Evolutionary conservation across 139 green algal species (phyloP).

Genomic region (Coelastrella sp.): DNA sequence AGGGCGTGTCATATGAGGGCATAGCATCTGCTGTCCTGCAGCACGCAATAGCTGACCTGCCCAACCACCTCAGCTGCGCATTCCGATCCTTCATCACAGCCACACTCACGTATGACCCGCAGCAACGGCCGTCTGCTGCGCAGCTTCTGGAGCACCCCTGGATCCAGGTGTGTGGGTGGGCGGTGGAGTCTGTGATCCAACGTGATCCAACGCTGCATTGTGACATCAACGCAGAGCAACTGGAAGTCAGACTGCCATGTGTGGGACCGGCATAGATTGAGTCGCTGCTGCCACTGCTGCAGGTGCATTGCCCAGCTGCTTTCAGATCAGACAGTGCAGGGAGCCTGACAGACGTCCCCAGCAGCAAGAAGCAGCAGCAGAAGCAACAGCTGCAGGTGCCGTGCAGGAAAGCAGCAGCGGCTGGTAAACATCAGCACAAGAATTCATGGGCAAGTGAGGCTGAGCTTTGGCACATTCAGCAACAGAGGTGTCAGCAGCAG

Average conservation of each 20-base stretch:
- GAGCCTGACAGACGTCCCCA: neutral
- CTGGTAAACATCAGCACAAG: neutral
- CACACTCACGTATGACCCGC: slow-evolving; percentile 69
- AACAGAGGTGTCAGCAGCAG: neutral
- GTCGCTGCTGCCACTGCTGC: neutral
- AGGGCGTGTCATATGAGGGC: slow-evolving; percentile 39
- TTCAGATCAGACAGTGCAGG: slow-evolving; percentile 24
- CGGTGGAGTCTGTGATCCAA: no score
- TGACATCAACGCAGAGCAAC: neutral
- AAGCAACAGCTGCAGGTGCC: neutral
- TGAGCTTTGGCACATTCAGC: slow-evolving; percentile 5
- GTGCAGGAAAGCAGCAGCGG: slow-evolving; percentile 16
- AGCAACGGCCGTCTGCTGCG: slow-evolving; percentile 66
- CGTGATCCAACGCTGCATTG: no score
- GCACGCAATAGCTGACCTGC: slow-evolving; percentile 11
- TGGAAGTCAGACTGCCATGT: neutral
- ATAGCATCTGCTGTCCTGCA: slow-evolving; percentile 40
- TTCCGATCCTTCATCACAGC: slow-evolving; percentile 63
- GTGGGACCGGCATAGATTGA: neutral
- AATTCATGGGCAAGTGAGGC: neutral
- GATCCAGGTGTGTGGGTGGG: slow-evolving; percentile 44
- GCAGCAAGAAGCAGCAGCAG: slow-evolving; percentile 10
- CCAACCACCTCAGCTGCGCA: slow-evolving; percentile 3
- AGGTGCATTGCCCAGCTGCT: slow-evolving; percentile 21
- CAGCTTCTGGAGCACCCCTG: slow-evolving; percentile 80